Base-by-base conservation (phyloP, 2,329 filamentous ascomycete genomes). In the Fusarium neocosmosporiellum region DNA sequence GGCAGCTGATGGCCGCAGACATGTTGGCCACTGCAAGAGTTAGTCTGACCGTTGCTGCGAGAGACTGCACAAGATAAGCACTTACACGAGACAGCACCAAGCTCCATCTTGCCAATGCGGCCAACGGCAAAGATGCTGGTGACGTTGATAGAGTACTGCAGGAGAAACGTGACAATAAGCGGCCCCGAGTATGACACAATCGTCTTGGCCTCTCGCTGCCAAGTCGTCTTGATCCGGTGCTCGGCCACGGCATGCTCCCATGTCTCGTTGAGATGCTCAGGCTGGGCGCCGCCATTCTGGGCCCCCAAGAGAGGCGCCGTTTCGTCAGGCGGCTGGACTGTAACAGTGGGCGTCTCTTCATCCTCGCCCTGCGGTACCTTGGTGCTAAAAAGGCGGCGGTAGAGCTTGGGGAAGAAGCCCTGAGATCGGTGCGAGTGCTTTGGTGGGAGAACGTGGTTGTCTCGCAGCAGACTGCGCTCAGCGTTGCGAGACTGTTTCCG, bases 191-290 rank as follows among this genome's bases (percentile, higher is more conserved):
- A 95, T 70, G 88, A 86, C 33, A 88, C 84, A 43, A 98, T 87
- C 1, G 95, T 95, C 84, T 95, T 95, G 46, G 93, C 87, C 85
- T 98, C 96, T 70, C 95, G 90, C 81, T 93, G 92, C 95, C 95
- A 98, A 7, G 94, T 97, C 6, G 95, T 98, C 61, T 92, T 91
- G 73, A 98, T 95, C 78, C 91, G 89, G 13, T 95, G 94, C 0
- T 92, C 89, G 1, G 90, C 88, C 13, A 98, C 93, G 0, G 95
- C 96, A 70, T 95, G 93, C 70, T 96, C 92, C 94, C 94, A 97
- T 78, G 94, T 92, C 76, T 90, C 88, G 74, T 92, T 89, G 59
- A 95, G 85, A 53, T 90, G 89, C 6, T 86, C 85, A 64, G 85
- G 85, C 41, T 84, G 83, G 24, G 85, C 84, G 13, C 85, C 84